phyloP scores from a whole-genome alignment of 106 monocot genomes.

The Apostasia shenzhenica region DNA sequence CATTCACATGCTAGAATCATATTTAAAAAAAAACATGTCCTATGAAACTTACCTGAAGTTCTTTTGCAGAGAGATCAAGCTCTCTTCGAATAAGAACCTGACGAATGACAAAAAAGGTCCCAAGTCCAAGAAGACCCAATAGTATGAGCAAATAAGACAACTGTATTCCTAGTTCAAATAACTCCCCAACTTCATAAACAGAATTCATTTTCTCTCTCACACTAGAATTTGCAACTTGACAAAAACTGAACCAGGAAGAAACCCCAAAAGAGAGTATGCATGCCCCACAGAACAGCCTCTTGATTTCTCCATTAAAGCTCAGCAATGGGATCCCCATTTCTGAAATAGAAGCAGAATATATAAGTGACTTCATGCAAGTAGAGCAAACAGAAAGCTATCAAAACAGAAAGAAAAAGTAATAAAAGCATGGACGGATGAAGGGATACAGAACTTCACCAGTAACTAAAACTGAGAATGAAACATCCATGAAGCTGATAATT shows the following conservation, averaged over 20 bases:
- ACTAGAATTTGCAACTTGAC: conserved; percentile 49
- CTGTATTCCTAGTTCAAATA: conserved; percentile 94
- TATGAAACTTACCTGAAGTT: conserved; percentile 36
- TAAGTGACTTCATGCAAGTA: too few relatives aligned
- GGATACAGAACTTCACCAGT: too few relatives aligned
- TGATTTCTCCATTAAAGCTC: conserved; percentile 1
- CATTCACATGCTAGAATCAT: too few relatives aligned
- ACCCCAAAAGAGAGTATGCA: conserved; percentile 35
- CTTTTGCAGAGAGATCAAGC: conserved; percentile 97
- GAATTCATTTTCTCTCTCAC: conserved; percentile 24
- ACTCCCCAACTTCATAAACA: conserved; percentile 81
- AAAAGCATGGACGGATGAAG: too few relatives aligned
- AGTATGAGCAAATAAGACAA: conserved; percentile 76
- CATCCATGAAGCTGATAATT: too few relatives aligned
- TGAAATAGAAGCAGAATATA: neutral
- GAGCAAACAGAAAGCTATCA: too few relatives aligned
- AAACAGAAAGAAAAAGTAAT: too few relatives aligned
- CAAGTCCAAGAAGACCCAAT: conserved; percentile 79
- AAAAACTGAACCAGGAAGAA: conserved; percentile 43
- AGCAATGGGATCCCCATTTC: neutral
- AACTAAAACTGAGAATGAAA: too few relatives aligned
- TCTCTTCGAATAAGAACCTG: conserved; percentile 91
- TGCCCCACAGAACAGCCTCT: conserved; percentile 9
- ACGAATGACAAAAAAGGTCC: conserved; percentile 85
- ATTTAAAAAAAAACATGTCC: neutral